Percentiles rank a stretch among this genome's conserved stretches.
These are phyloP conservation scores for Letharia lupina DNA, from an alignment of 495 filamentous ascomycete genomes.

Conservation along the genomic window DNA sequence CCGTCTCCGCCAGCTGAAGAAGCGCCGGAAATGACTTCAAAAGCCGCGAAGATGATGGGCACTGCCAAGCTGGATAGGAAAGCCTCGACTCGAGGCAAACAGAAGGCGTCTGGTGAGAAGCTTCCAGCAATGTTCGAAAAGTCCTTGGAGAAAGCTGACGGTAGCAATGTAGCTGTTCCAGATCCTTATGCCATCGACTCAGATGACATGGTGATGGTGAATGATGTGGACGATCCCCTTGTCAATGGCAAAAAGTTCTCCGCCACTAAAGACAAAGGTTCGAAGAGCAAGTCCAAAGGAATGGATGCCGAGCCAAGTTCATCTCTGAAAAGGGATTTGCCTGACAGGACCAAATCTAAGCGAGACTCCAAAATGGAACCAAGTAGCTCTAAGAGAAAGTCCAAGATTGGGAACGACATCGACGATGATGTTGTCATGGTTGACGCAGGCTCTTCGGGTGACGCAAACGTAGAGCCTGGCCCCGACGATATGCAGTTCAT, in stretches of 20 bases:
- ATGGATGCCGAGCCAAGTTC: conserved; percentile 28
- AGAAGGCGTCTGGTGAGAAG: conserved; percentile 35
- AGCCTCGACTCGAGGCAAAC: conserved; percentile 33
- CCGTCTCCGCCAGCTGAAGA: conserved; percentile 49
- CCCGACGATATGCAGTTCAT: conserved; percentile 65
- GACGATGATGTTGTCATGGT: conserved; percentile 43
- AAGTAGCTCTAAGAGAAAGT: conserved; percentile 19
- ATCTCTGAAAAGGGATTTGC: conserved; percentile 16
- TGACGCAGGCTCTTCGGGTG: conserved; percentile 36
- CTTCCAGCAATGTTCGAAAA: not conserved
- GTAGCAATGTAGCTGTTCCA: conserved; percentile 33
- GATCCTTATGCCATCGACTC: conserved; percentile 54
- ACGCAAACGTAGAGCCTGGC: conserved; percentile 34
- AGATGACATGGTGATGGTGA: conserved; percentile 51
- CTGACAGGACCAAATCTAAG: conserved; percentile 20
- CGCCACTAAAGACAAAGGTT: conserved; percentile 31
- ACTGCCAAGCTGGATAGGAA: conserved; percentile 34
- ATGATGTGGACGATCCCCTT: conserved; percentile 40
- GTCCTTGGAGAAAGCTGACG: conserved; percentile 11
- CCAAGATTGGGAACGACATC: conserved; percentile 27
- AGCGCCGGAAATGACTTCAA: conserved; percentile 39
- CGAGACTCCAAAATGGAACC: conserved; percentile 18
- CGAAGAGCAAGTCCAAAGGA: conserved; percentile 35
- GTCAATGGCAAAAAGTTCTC: conserved; percentile 27
- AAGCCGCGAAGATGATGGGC: conserved; percentile 56